A percentile compares a stretch with the other conserved stretches of the same genome.
Conservation (phyloP, 2,329 filamentous ascomycete genomes). For the Beauveria scarabaeidicola region DNA sequence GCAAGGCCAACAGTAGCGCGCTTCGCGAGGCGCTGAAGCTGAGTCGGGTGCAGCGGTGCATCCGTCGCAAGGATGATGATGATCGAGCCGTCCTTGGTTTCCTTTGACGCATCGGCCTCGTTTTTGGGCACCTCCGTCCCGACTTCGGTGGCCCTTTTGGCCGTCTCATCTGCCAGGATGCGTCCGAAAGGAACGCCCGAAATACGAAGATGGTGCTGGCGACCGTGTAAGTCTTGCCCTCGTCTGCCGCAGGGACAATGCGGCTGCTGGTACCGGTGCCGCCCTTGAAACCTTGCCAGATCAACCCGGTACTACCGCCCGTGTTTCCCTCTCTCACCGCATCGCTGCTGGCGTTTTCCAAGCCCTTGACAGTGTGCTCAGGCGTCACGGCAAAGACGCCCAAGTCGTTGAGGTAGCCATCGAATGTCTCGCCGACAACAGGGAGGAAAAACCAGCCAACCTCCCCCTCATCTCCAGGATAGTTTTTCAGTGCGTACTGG, state of each 20-base stretch:
- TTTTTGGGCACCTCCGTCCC: conserved; percentile 4
- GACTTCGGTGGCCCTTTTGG: neutral
- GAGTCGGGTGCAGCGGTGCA: conserved; percentile 48
- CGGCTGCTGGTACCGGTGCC: conserved; percentile 53
- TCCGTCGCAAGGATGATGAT: conserved; percentile 53
- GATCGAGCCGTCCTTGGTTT: conserved; percentile 52
- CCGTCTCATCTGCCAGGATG: conserved; percentile 37
- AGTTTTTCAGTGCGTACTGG: conserved; percentile 41
- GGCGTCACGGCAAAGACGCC: conserved; percentile 44
- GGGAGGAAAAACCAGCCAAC: conserved; percentile 47
- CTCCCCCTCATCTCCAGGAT: conserved; percentile 27
- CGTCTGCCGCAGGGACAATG: conserved; percentile 20
- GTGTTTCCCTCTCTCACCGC: conserved; percentile 49
- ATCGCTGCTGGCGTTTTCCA: conserved; percentile 39
- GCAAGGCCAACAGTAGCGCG: conserved; percentile 51
- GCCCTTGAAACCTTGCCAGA: conserved; percentile 55
- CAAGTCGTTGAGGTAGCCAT: conserved; percentile 50
- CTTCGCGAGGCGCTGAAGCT: conserved; percentile 48
- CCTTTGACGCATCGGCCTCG: conserved; percentile 26
- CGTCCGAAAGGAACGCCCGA: conserved; percentile 51
- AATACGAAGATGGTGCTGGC: conserved; percentile 45
- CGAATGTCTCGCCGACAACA: conserved; percentile 53
- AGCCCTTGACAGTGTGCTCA: conserved; percentile 42
- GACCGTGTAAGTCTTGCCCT: conserved; percentile 36
- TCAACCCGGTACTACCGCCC: conserved; percentile 57